Base-by-base conservation (phyloP, 2,329 filamentous ascomycete genomes). In the Colletotrichum lindemuthianum region DNA sequence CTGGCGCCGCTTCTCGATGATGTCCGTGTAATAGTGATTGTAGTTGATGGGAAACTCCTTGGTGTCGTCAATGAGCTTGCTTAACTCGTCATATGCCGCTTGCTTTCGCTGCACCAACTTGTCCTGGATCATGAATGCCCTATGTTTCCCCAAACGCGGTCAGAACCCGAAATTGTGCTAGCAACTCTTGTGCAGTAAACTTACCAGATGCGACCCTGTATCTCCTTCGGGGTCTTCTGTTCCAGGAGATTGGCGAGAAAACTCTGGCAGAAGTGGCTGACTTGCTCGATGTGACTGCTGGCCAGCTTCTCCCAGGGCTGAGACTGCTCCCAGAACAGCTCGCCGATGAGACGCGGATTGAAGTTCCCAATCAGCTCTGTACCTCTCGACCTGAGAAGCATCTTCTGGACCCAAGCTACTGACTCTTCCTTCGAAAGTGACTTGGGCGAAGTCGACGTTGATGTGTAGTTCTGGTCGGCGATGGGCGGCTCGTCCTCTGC, bases 261-360 rank as follows among this genome's bases (percentile, higher is more conserved):
- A 67, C 37, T 37, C 48, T 37, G 16, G 34, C 48, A 50, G 6
- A 50, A 11, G 0, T 50, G 33, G 6, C 48, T 37, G 13, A 50
- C 48, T 50, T 37, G 1, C 48, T 50, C 48, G 48, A 50, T 37
- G 12, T 50, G 48, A 3, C 9, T 50, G 11, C 48, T 39, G n/a
- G 48, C 33, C 34, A 54, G 51, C 15, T 34, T 3, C 16, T 54
- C 41, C 89, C 87, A 91, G 0, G 81, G 82, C 10, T 68, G 56
- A 0, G 82, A 87, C 65, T 91, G 87, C 51, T 88, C 81, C 34
- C 75, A 75, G 71, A 91, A 91, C 0, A 92, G 72, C 33, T 89
- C 83, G 0, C 77, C 76, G 1, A 90, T 80, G 9, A 90, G 76
- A 66, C 86, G 71, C 0, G 88, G 83, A 67, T 88, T 88, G 73